These are phyloP conservation scores for Dipodascopsis tothii DNA, from an alignment of 805 yeast genomes.

Conservation along the genomic window DNA sequence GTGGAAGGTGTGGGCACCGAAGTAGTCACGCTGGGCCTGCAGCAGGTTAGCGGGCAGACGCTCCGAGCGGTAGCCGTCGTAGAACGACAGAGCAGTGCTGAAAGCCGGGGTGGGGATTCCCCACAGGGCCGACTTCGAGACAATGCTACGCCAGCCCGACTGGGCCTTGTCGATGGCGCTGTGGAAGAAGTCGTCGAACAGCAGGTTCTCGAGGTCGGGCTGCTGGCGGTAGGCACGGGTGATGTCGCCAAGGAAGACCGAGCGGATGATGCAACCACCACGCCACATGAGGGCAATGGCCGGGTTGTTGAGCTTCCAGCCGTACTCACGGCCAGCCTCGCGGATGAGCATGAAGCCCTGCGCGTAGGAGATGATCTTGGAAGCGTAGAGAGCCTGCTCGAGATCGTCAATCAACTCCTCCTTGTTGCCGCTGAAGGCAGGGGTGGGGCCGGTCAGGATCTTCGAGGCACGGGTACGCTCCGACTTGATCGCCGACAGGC, in stretches of 20 bases:
- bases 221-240: conserved; percentile 90
- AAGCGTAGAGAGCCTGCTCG: conserved; percentile 97
- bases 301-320: conserved; percentile 96
- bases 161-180: conserved; percentile 90
- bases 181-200: conserved; percentile 91
- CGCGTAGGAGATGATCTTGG: conserved; percentile 96
- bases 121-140: conserved; percentile 65
- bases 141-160: conserved; percentile 86
- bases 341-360: conserved; percentile 99
- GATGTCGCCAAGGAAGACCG: conserved; percentile 95
- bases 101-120: conserved; percentile 98
- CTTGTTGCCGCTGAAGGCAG: conserved; percentile 65
- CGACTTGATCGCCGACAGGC: conserved; percentile 82
- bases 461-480: conserved; percentile 86
- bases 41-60: conserved; percentile 93
- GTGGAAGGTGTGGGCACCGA: conserved; percentile 98
- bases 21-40: conserved; percentile 99
- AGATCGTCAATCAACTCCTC: conserved; percentile 80
- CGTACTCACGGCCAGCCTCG: conserved; percentile 95
- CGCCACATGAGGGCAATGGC: conserved; percentile 99
- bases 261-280: conserved; percentile 99
- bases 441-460: conserved; percentile 72
- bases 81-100: conserved; percentile 93
- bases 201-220: conserved; percentile 89
- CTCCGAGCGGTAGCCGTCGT: conserved; percentile 96